Evolutionary conservation across 2,329 filamentous ascomycete genomes (phyloP).

Genomic region (Fonsecaea multimorphosa): DNA sequence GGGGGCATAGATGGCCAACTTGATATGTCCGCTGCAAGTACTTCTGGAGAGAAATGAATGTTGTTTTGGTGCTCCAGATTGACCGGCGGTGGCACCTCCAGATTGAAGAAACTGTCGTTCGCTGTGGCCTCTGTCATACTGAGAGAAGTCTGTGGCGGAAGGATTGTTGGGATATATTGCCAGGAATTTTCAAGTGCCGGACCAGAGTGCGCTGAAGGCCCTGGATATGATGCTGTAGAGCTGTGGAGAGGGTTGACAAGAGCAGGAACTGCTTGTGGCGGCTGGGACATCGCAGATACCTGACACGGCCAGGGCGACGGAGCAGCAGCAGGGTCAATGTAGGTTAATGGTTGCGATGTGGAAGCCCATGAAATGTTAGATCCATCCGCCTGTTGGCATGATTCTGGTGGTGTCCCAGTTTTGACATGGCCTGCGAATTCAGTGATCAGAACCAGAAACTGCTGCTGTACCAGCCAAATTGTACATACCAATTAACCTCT

Average conservation of each 20-base stretch:
- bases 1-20: not conserved
- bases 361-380: not conserved
- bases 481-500: slow-evolving; percentile 18
- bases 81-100: not conserved
- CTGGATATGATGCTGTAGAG: not conserved
- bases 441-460: not conserved
- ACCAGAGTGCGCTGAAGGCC: not conserved
- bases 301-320: not conserved
- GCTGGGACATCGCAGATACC: not conserved
- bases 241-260: not conserved
- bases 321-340: not conserved
- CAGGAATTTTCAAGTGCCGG: not conserved
- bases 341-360: not conserved
- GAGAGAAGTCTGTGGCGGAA: not conserved
- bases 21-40: not conserved
- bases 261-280: not conserved
- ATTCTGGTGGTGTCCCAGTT: not conserved
- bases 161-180: not conserved
- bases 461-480: not conserved
- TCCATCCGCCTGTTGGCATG: not conserved
- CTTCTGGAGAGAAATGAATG: not conserved
- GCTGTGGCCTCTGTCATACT: not conserved
- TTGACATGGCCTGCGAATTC: slow-evolving; percentile 12
- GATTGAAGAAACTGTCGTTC: not conserved
- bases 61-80: not conserved